Evolutionary conservation across 768 basidiomycete genomes (phyloP), one percentile per base, ranked within the genome.

Genomic region (Galerina marginata): DNA sequence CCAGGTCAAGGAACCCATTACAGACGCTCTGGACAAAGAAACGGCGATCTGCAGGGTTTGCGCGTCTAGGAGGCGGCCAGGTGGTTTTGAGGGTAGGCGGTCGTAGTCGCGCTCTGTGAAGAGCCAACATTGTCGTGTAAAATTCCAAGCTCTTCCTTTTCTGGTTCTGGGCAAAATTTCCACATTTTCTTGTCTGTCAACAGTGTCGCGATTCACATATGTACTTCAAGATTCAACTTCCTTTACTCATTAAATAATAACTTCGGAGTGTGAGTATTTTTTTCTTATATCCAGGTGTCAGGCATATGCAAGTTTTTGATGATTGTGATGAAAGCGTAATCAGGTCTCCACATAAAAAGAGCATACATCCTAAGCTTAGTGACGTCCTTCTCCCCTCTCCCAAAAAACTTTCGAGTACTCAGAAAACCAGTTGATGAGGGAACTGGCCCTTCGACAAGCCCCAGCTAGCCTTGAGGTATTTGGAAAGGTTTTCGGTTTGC

Each of bases 371-470:
- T 58, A 65, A 54, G 44, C 33, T 33, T 9, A 12, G 23, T 20
- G 36, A 5, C 42, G 23, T 25, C 20, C 42, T 23, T 53, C 39
- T 40, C 42, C n/a, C 26, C 25, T 53, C 12, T 39, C 23, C 29
- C 2, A 66, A 69, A 71, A 73, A 75, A 73, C 71, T 71, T 66
- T 75, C 66, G 39, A 60, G 39, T 39, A 49, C 65, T 83, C 81
- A 99, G 85, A 97, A 99, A 64, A 85, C 85, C 81, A 99, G 75
- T 79, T 92, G 87, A 82, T 99, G 97, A 74, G 97, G 93, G 83
- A 85, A 94, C 81, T 99, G 95, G 62, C 96, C 95, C 86, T 96
- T 97, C 68, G 93, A 94, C 63, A 99, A 85, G 73, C 94, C 95
- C 84, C 92, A 99, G 72, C 84, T 88, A 57, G 96, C 86, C 75